phyloP scores from a whole-genome alignment of 805 yeast genomes.

The Saccharomycopsis malanga region DNA sequence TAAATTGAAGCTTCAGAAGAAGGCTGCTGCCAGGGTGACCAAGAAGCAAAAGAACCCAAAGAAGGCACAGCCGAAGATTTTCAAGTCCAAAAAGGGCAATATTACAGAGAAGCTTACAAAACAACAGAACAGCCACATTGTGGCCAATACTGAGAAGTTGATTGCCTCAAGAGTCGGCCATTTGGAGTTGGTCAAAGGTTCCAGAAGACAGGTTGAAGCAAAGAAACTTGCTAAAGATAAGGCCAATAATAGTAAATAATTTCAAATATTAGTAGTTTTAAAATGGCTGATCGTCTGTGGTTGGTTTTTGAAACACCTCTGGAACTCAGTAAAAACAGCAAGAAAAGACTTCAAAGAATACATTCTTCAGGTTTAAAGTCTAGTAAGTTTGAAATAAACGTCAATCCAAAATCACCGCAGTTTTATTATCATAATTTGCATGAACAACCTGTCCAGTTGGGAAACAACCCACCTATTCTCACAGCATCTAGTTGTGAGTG shows the following conservation, averaged over 20 bases:
- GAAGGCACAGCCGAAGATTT: slow-evolving; percentile 37
- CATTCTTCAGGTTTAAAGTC: no score
- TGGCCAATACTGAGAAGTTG: slow-evolving; percentile 64
- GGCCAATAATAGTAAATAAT: no score
- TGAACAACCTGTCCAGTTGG: no score
- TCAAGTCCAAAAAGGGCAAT: slow-evolving; percentile 35
- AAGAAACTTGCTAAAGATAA: slow-evolving; percentile 27
- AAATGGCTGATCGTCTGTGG: no score
- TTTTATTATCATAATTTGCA: neutral
- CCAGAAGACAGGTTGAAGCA: slow-evolving; percentile 76
- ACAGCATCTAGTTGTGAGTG: no score
- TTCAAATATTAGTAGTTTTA: no score
- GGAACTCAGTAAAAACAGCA: no score
- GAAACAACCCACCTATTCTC: no score
- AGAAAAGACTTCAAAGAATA: no score
- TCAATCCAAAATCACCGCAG: neutral
- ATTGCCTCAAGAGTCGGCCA: slow-evolving; percentile 91
- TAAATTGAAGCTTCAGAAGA: slow-evolving; percentile 31
- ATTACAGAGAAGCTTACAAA: slow-evolving; percentile 19
- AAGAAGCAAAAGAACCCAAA: slow-evolving; percentile 35
- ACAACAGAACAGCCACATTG: slow-evolving; percentile 14
- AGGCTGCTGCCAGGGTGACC: slow-evolving; percentile 36
- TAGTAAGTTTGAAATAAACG: neutral
- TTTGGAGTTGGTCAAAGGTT: slow-evolving; percentile 82
- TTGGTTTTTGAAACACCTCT: no score